A percentile compares a stretch with the other conserved stretches of the same genome.
Conservation (phyloP, 2,329 filamentous ascomycete genomes). For the Sarocladium oryzae region DNA sequence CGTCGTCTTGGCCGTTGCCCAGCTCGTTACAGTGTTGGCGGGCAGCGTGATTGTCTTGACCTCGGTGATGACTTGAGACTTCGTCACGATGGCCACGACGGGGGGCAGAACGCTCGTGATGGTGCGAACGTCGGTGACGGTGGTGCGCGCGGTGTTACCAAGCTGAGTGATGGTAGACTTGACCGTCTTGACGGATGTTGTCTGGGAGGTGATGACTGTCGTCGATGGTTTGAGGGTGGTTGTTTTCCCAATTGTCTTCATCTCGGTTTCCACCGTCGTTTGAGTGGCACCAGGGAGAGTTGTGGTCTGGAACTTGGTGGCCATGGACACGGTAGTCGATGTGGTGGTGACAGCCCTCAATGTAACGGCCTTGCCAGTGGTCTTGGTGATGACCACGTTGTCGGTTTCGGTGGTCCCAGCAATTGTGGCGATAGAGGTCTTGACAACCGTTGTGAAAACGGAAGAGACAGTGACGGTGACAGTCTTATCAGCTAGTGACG, state of each 20-base stretch:
- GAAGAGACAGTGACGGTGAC: background rate
- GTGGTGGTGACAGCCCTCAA: constrained; percentile 1
- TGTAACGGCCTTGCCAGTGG: background rate
- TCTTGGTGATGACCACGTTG: background rate
- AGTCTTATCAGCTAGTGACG: background rate
- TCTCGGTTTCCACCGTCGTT: constrained; percentile 5
- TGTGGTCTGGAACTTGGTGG: background rate
- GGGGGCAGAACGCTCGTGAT: constrained; percentile 13
- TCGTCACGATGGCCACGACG: constrained; percentile 10
- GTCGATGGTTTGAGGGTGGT: constrained; percentile 11
- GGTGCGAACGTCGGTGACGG: constrained; percentile 9
- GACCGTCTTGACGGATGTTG: constrained; percentile 11
- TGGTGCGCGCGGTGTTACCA: background rate
- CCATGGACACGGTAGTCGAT: background rate
- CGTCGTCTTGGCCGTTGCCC: constrained; percentile 19
- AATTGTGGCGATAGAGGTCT: background rate
- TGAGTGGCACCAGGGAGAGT: constrained; percentile 8
- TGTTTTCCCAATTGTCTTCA: constrained; percentile 9
- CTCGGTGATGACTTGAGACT: constrained; percentile 6
- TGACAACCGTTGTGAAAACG: background rate
- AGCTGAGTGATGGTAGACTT: constrained; percentile 8
- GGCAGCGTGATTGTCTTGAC: constrained; percentile 16
- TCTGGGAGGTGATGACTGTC: constrained; percentile 12
- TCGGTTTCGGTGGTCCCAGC: background rate
- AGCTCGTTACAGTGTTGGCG: constrained; percentile 15